Evolutionary conservation across 805 yeast genomes (phyloP).

Genomic region (Hyphopichia homilentoma): DNA sequence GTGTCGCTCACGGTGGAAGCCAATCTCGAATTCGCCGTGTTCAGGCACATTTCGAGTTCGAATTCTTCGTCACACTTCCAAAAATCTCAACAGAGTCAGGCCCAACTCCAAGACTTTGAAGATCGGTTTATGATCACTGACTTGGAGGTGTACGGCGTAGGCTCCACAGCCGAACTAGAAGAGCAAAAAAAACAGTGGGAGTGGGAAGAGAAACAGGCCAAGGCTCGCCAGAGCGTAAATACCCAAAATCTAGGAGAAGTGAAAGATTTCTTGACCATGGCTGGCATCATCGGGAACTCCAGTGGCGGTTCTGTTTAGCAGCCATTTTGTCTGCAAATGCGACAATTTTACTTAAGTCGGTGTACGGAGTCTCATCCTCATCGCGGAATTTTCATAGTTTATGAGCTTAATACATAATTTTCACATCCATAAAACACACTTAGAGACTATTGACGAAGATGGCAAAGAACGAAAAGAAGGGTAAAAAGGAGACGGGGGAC

Average conservation of each 20-base stretch:
- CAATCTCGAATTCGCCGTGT: conserved; percentile 74
- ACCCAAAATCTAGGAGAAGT: conserved; percentile 70
- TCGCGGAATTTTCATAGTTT: no score
- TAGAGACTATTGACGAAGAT: no score
- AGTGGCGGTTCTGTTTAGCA: conserved; percentile 48
- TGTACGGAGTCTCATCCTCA: no score
- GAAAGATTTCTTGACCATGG: conserved; percentile 82
- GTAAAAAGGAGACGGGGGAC: conserved; percentile 4
- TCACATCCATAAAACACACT: no score
- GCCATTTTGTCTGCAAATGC: no score
- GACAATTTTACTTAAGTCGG: no score
- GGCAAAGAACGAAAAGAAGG: conserved; percentile 7
- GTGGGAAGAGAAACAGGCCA: conserved; percentile 88
- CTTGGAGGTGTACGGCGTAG: conserved; percentile 91
- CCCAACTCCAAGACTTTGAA: conserved; percentile 45
- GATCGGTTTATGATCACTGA: conserved; percentile 68
- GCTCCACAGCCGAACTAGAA: conserved; percentile 69
- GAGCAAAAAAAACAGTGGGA: conserved; percentile 80
- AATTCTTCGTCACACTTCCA: conserved; percentile 21
- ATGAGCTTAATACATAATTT: no score
- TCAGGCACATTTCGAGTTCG: conserved; percentile 57
- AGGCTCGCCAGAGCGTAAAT: conserved; percentile 70
- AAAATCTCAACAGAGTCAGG: conserved; percentile 15
- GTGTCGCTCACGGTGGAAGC: conserved; percentile 78
- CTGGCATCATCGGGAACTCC: conserved; percentile 50